Evolutionary conservation across 108 stramenopile genomes (phyloP).

Genomic region (Cyclostephanos invisitatus): DNA sequence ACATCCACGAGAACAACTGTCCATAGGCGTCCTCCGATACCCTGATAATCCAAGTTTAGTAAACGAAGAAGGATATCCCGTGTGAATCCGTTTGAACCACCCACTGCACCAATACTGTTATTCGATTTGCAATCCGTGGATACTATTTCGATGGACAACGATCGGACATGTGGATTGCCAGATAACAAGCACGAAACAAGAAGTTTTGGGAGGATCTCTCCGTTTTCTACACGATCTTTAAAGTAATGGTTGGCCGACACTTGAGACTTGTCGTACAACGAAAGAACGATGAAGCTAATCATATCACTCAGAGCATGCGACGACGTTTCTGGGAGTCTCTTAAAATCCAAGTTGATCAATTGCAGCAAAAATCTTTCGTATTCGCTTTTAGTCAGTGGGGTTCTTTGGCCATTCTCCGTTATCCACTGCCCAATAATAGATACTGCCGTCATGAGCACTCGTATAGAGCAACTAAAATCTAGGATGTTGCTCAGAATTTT

Average conservation of each 20-base stretch:
- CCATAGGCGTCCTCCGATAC: slow-evolving; percentile 69
- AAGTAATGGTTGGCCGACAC: neutral
- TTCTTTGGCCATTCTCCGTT: slow-evolving; percentile 21
- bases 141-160: slow-evolving; percentile 30
- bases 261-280: neutral
- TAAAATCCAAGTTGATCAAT: slow-evolving; percentile 66
- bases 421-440: slow-evolving; percentile 70
- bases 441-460: slow-evolving; percentile 64
- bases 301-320: slow-evolving; percentile 69
- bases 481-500: slow-evolving; percentile 60
- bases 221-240: slow-evolving; percentile 4
- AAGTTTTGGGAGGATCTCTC: slow-evolving; percentile 34
- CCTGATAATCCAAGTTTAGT: slow-evolving; percentile 69
- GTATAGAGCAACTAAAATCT: slow-evolving; percentile 64
- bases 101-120: slow-evolving; percentile 23
- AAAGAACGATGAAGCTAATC: slow-evolving; percentile 59
- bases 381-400: slow-evolving; percentile 70
- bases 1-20: slow-evolving; percentile 68
- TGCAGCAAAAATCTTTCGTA: slow-evolving; percentile 59
- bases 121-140: slow-evolving; percentile 11
- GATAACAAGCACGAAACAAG: slow-evolving; percentile 57
- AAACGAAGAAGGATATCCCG: slow-evolving; percentile 59
- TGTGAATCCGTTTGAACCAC: slow-evolving; percentile 14
- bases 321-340: slow-evolving; percentile 58
- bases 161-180: slow-evolving; percentile 43